Evolutionary conservation across 768 basidiomycete genomes (phyloP).

Genomic region (Clavulina sp.): DNA sequence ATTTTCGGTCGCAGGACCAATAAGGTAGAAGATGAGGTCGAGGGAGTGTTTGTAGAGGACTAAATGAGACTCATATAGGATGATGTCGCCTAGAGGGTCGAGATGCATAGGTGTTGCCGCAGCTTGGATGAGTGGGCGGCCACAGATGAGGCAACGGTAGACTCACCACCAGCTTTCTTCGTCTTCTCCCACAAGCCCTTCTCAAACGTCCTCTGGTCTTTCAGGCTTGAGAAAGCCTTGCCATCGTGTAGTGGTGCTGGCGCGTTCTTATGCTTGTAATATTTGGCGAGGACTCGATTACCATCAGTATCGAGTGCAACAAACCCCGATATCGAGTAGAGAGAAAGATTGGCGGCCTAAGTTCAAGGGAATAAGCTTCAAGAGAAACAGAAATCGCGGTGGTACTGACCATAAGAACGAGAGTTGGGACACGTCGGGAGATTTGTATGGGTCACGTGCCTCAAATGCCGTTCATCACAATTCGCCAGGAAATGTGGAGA

Average conservation of each 20-base stretch:
- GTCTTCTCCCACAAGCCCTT: conserved; percentile 93
- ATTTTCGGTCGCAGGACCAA: conserved; percentile 77
- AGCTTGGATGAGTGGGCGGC: not conserved
- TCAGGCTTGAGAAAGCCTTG: conserved; percentile 49
- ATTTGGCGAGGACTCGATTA: conserved; percentile 87
- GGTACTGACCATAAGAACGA: no score
- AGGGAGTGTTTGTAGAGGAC: conserved; percentile 87
- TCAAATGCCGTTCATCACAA: no score
- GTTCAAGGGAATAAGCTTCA: no score
- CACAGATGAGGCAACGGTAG: conserved; percentile 12
- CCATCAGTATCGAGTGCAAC: conserved; percentile 92
- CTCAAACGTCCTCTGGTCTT: conserved; percentile 92
- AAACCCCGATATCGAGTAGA: conserved; percentile 78
- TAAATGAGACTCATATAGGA: conserved; percentile 77
- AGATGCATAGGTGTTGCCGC: not conserved
- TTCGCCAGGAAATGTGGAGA: no score
- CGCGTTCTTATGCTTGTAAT: conserved; percentile 46
- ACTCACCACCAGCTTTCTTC: conserved; percentile 73
- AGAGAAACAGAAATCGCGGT: no score
- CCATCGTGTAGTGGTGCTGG: conserved; percentile 25
- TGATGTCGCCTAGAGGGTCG: conserved; percentile 60
- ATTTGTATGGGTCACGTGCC: no score
- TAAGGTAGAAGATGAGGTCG: conserved; percentile 88
- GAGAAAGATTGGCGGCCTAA: conserved; percentile 78
- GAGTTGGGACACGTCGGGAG: no score